phyloP scores from a whole-genome alignment of 768 basidiomycete genomes.

The Panellus pusillus region DNA sequence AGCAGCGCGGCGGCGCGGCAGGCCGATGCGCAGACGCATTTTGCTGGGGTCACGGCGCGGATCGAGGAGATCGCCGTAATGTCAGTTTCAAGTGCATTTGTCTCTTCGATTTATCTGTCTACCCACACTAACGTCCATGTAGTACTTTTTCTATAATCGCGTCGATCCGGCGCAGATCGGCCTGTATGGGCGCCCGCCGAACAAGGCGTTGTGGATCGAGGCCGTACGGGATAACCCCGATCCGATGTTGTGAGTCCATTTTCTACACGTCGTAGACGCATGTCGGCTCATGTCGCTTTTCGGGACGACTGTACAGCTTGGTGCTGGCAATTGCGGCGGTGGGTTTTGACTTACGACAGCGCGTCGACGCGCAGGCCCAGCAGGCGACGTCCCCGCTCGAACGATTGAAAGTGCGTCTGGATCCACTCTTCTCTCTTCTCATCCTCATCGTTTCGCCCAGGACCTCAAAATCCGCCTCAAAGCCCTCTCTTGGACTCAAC shows the following conservation, averaged over 20 bases:
- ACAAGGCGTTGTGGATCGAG: slow-evolving; percentile 76
- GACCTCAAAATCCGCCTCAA: slow-evolving; percentile 69
- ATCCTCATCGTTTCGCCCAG: slow-evolving; percentile 28
- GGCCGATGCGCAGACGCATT: slow-evolving; percentile 63
- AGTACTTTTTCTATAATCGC: slow-evolving; percentile 86
- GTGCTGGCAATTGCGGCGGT: slow-evolving; percentile 59
- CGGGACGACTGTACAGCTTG: slow-evolving; percentile 42
- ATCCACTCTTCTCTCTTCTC: neutral
- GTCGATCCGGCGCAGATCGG: slow-evolving; percentile 68
- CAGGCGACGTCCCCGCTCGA: slow-evolving; percentile 69
- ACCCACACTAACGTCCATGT: neutral
- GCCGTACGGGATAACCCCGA: slow-evolving; percentile 82
- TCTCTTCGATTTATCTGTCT: neutral
- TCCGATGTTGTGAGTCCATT: slow-evolving; percentile 59
- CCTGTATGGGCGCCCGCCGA: slow-evolving; percentile 69
- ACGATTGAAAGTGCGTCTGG: slow-evolving; percentile 51
- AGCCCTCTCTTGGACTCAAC: slow-evolving; percentile 61
- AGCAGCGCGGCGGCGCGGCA: slow-evolving; percentile 41
- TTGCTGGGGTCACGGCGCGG: slow-evolving; percentile 49
- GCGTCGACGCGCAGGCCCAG: slow-evolving; percentile 72
- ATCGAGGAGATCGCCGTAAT: slow-evolving; percentile 68
- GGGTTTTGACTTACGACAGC: slow-evolving; percentile 77
- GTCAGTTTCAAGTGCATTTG: slow-evolving; percentile 73
- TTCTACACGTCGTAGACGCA: slow-evolving; percentile 1
- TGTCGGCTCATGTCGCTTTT: neutral